phyloP scores from a whole-genome alignment of 495 filamentous ascomycete genomes.

The Xylona heveae region DNA sequence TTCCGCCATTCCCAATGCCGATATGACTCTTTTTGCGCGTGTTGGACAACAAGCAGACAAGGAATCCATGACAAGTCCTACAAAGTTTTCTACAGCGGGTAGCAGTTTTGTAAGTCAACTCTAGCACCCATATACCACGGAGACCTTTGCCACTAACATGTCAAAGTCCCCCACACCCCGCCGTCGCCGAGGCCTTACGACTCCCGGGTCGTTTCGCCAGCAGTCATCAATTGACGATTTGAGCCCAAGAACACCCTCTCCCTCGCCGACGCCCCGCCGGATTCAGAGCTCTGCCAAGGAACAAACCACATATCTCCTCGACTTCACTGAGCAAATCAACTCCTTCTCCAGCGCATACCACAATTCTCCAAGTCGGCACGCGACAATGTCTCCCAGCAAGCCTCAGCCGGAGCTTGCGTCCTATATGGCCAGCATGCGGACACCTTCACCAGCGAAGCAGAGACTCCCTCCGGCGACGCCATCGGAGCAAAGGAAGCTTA shows the following conservation, averaged over 20 bases:
- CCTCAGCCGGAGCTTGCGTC: constrained; percentile 22
- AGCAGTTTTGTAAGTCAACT: background rate
- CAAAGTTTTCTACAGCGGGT: constrained; percentile 9
- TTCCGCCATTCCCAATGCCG: constrained; percentile 53
- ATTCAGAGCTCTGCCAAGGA: constrained; percentile 15
- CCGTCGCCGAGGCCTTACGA: constrained; percentile 10
- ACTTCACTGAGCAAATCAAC: constrained; percentile 68
- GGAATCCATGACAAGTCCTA: constrained; percentile 14
- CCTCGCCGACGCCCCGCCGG: constrained; percentile 38
- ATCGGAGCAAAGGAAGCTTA: constrained; percentile 21
- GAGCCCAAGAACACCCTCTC: constrained; percentile 13
- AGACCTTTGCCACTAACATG: background rate
- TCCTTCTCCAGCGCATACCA: constrained; percentile 16
- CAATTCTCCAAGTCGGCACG: constrained; percentile 16
- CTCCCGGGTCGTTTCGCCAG: constrained; percentile 15
- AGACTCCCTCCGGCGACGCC: constrained; percentile 21
- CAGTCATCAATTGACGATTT: constrained; percentile 15
- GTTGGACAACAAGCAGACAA: constrained; percentile 31
- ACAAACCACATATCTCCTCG: constrained; percentile 51
- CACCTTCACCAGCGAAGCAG: constrained; percentile 20
- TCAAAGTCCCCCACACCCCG: constrained; percentile 10
- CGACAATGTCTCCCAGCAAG: constrained; percentile 22
- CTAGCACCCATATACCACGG: background rate
- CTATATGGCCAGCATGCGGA: constrained; percentile 21
- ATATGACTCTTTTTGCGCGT: constrained; percentile 68